These are phyloP conservation scores for Globisporangium paddicum DNA, from an alignment of 352 stramenopile species.

Conservation along the genomic window DNA sequence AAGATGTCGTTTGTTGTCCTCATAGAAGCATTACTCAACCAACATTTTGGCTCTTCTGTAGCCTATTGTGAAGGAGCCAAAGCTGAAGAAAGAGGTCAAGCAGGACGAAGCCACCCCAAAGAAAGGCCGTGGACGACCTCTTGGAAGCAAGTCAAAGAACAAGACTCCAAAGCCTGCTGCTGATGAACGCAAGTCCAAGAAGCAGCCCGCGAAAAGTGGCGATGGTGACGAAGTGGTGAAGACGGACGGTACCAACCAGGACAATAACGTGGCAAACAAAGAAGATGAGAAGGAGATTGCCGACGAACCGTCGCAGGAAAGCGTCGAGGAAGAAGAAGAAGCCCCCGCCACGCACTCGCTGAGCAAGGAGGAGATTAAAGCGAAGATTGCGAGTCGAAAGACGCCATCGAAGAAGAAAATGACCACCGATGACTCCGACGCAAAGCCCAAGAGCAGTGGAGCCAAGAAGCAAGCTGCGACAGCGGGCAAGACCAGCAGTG, in stretches of 20 bases:
- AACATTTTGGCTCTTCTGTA: background rate
- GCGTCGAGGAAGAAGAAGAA: conserved; percentile 38
- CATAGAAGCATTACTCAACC: background rate
- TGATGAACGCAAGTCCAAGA: conserved; percentile 17
- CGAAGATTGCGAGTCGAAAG: conserved; percentile 66
- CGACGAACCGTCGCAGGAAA: conserved; percentile 11
- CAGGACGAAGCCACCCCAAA: conserved; percentile 17
- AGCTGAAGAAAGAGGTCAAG: conserved; percentile 17
- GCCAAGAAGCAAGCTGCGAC: conserved; percentile 37
- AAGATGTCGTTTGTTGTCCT: background rate
- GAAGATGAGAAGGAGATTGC: conserved; percentile 9
- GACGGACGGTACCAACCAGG: conserved; percentile 10
- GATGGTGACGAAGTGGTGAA: conserved; percentile 10
- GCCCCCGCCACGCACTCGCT: conserved; percentile 24
- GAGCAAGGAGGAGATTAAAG: conserved; percentile 78
- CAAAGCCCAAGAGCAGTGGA: conserved; percentile 15
- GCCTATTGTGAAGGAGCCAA: conserved; percentile 12
- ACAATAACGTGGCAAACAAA: background rate
- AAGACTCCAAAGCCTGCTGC: conserved; percentile 15
- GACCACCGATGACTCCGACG: conserved; percentile 16
- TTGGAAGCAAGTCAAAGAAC: conserved; percentile 35
- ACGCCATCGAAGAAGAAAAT: conserved; percentile 61
- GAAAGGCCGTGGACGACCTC: conserved; percentile 45
- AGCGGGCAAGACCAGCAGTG: conserved; percentile 18
- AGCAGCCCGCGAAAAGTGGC: conserved; percentile 14